Percentiles rank a stretch among this genome's conserved stretches.
phyloP scores from a whole-genome alignment of 1,139 yeast genomes.

The Kazachstania sp. region DNA sequence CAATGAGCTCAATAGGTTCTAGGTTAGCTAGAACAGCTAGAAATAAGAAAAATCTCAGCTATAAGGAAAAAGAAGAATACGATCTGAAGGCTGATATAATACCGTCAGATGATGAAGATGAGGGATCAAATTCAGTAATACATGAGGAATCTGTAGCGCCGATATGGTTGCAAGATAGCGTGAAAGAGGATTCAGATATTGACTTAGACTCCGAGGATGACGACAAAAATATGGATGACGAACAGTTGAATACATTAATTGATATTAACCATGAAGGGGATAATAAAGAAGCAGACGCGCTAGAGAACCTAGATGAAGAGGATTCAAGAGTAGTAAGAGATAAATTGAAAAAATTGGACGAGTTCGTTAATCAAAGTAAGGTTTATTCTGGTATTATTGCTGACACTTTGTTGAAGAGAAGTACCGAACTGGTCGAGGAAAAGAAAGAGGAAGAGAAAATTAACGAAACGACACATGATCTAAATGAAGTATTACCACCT shows the following conservation, averaged over 20 bases:
- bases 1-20: neutral
- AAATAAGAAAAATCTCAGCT: conserved; percentile 7
- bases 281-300: conserved; percentile 6
- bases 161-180: conserved; percentile 25
- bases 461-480: neutral
- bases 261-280: conserved; percentile 4
- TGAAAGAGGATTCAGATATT: conserved; percentile 15
- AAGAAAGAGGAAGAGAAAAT: conserved; percentile 6
- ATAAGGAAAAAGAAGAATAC: conserved; percentile 23
- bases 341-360: conserved; percentile 57
- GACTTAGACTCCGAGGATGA: conserved; percentile 27
- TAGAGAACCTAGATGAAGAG: conserved; percentile 15
- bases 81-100: conserved; percentile 19
- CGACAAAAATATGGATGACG: conserved; percentile 15
- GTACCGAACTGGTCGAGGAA: conserved; percentile 25
- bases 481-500: conserved; percentile 15
- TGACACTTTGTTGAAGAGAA: conserved; percentile 54
- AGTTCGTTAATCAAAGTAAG: conserved; percentile 72
- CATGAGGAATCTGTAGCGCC: conserved; percentile 13
- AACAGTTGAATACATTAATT: conserved; percentile 1
- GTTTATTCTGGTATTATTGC: conserved; percentile 77
- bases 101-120: conserved; percentile 13
- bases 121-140: conserved; percentile 8
- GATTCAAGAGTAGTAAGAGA: conserved; percentile 24
- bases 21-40: conserved; percentile 1